Evolutionary conservation across 495 filamentous ascomycete species (phyloP).

Genomic region (Xylaria flabelliformis): DNA sequence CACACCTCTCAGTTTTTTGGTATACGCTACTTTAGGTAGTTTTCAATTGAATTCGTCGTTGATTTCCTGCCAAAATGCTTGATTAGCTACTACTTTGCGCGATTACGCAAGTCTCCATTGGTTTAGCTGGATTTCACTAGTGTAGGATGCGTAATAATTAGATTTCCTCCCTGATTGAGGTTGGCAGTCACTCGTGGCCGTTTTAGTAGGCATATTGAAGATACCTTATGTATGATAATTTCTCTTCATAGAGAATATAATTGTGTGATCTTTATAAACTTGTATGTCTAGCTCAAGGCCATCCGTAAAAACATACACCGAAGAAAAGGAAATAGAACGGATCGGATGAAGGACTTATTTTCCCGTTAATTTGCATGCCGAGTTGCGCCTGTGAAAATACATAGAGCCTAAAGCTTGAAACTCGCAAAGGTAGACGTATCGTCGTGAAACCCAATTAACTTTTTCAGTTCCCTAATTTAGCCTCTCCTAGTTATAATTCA

Average conservation of each 20-base stretch:
- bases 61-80: too few relatives aligned
- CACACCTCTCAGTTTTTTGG: too few relatives aligned
- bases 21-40: too few relatives aligned
- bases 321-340: not conserved
- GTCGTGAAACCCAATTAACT: slow-evolving; percentile 31
- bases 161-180: too few relatives aligned
- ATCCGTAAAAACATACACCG: not conserved
- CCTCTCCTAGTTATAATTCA: slow-evolving; percentile 14
- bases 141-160: too few relatives aligned
- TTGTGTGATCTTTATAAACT: not conserved
- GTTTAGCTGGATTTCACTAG: too few relatives aligned
- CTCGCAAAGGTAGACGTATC: slow-evolving; percentile 36
- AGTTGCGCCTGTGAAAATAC: slow-evolving; percentile 15
- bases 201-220: too few relatives aligned
- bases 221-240: too few relatives aligned
- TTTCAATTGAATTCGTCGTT: too few relatives aligned
- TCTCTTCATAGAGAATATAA: not conserved
- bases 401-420: slow-evolving; percentile 32
- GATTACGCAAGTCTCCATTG: too few relatives aligned
- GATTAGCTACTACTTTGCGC: too few relatives aligned
- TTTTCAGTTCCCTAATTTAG: slow-evolving; percentile 34
- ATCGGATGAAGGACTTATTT: slow-evolving; percentile 12
- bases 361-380: slow-evolving; percentile 16
- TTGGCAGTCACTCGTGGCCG: too few relatives aligned
- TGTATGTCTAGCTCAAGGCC: not conserved